Evolutionary conservation across 148 eudicot genomes (phyloP).

Genomic region (Heliamphora exappendiculata): DNA sequence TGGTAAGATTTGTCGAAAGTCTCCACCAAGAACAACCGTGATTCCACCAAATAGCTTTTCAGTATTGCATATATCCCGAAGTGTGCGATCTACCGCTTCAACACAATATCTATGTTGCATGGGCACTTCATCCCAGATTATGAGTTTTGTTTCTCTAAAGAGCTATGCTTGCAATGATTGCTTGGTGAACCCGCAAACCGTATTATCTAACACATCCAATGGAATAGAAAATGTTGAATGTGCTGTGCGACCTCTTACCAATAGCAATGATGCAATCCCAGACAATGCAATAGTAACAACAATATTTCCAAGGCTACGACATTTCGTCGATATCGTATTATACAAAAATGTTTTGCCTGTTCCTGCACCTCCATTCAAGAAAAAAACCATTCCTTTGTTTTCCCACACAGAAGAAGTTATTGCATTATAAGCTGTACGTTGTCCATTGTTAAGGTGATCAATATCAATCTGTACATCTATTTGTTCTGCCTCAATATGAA

Average conservation of each 20-base stretch:
- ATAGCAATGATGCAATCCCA: not conserved
- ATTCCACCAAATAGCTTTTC: too few species aligned
- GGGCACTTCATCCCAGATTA: not conserved
- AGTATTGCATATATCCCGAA: too few species aligned
- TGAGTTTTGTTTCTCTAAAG: not conserved
- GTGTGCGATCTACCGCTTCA: too few species aligned
- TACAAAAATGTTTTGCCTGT: not conserved
- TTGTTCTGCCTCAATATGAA: not conserved
- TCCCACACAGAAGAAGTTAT: not conserved
- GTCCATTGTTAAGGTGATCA: not conserved
- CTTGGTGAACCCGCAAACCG: too few species aligned
- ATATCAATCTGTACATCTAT: not conserved
- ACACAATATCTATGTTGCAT: constrained; percentile 2
- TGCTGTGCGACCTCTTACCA: not conserved
- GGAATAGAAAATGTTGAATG: not conserved
- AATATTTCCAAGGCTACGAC: too few species aligned
- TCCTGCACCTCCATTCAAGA: too few species aligned
- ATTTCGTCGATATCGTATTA: too few species aligned
- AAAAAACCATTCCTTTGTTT: too few species aligned
- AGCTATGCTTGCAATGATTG: not conserved
- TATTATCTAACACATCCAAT: not conserved
- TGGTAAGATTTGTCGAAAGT: too few species aligned
- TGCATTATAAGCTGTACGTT: not conserved
- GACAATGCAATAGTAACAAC: too few species aligned
- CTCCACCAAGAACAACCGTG: too few species aligned